Evolutionary conservation across 2,329 filamentous ascomycete species (phyloP).

Genomic region (Raffaelea arxii): DNA sequence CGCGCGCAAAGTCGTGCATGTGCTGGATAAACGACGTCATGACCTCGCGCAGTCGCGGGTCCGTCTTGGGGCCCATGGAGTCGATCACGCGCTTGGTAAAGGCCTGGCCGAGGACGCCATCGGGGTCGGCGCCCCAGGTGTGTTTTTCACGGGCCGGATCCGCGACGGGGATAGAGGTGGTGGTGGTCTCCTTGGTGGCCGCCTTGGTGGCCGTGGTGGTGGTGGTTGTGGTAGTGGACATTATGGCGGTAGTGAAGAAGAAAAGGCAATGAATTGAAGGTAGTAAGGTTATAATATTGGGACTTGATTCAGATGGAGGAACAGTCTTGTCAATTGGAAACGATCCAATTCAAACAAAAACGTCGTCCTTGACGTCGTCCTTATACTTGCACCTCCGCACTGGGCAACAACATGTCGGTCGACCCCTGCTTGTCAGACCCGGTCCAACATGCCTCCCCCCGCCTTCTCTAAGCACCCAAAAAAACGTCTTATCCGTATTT

Average conservation of each 20-base stretch:
- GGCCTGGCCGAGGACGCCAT: conserved; percentile 18
- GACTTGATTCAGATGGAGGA: too few relatives aligned
- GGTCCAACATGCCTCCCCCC: too few relatives aligned
- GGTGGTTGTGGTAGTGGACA: too few relatives aligned
- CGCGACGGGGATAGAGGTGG: not conserved
- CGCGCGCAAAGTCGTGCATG: conserved; percentile 59
- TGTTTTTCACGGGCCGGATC: not conserved
- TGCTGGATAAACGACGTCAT: conserved; percentile 50
- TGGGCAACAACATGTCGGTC: too few relatives aligned
- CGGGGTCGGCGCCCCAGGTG: conserved; percentile 22
- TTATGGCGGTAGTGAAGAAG: too few relatives aligned
- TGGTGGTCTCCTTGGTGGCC: not conserved
- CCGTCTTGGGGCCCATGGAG: conserved; percentile 52
- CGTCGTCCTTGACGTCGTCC: too few relatives aligned
- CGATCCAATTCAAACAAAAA: too few relatives aligned
- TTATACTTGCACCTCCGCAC: too few relatives aligned
- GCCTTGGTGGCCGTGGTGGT: not conserved
- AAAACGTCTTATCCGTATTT: not conserved
- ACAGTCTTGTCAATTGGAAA: too few relatives aligned
- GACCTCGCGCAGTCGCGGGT: conserved; percentile 47
- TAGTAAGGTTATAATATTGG: too few relatives aligned
- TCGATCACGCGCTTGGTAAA: conserved; percentile 57
- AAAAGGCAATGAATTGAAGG: too few relatives aligned
- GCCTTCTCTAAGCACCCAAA: not conserved
- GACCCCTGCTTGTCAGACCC: too few relatives aligned